A percentile compares a stretch with the other conserved stretches of the same genome.
These are phyloP conservation scores for Aspergillus amoenus DNA, from an alignment of 2,329 filamentous ascomycete genomes.

Conservation along the genomic window DNA sequence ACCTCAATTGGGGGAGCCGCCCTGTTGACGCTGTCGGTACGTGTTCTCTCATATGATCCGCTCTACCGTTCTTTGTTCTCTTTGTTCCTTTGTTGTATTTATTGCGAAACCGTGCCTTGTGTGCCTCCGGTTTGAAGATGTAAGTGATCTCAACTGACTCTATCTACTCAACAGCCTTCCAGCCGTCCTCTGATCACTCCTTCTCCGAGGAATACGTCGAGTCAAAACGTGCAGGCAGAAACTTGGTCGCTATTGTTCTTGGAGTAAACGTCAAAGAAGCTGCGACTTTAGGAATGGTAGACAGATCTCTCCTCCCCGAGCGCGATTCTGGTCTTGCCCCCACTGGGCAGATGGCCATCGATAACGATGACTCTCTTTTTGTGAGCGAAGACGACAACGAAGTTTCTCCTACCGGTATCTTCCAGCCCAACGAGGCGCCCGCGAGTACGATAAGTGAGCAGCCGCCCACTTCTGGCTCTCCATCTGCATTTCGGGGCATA, in stretches of 20 bases:
- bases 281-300: constrained; percentile 49
- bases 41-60: constrained; percentile 23
- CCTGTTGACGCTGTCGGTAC: constrained; percentile 50
- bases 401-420: constrained; percentile 19
- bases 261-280: constrained; percentile 56
- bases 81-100: constrained; percentile 3
- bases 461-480: constrained; percentile 15
- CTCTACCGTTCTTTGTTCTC: constrained; percentile 18
- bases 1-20: constrained; percentile 51
- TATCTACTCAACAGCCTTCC: constrained; percentile 34
- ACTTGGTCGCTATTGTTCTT: constrained; percentile 57
- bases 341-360: constrained; percentile 25
- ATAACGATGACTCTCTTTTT: constrained; percentile 39
- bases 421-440: constrained; percentile 16
- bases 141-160: constrained; percentile 18
- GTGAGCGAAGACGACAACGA: constrained; percentile 38
- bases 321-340: constrained; percentile 22
- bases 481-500: constrained; percentile 22
- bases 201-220: constrained; percentile 59
- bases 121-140: constrained; percentile 1
- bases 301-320: constrained; percentile 37
- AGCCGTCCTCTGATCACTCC: constrained; percentile 49
- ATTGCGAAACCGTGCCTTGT: neutral
- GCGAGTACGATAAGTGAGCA: constrained; percentile 9
- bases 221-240: constrained; percentile 56